Evolutionary conservation across 2,329 filamentous ascomycete species (phyloP), one percentile per base, ranked within the genome.

Genomic region (Fusarium sp.): DNA sequence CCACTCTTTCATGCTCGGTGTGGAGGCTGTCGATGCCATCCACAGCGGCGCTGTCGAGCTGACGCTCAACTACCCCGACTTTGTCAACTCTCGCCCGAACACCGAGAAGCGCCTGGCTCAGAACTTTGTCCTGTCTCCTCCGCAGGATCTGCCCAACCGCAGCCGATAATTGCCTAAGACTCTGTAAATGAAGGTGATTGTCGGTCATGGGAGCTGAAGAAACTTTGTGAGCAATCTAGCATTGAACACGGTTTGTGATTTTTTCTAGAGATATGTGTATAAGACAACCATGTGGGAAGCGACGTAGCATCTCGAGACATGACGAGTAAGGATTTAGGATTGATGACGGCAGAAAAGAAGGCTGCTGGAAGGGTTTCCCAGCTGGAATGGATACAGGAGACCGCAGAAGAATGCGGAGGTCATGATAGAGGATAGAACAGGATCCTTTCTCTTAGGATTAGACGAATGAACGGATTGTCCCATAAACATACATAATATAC

Each of bases 1-100:
- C 83, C 95, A 98, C 88, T 95, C 92, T 28, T 98, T 98, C 84
- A 98, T 98, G 95, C 87, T 97, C 68, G 95, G 95, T 79, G 95
- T 97, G 18, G 95, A 98, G 85, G 95, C 95, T 51, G 94, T 90
- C 40, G 95, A 98, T 84, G 90, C 94, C 85, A 94, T 97, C 78
- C 89, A 95, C 82, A 95, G 92, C 81, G 95, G 95, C 73, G 91
- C 93, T 39, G 92, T 95, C 47, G 95, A 98, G 87, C 85, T 97
- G 78, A 97, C 95, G 34, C 89, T 98, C 79, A 97, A 97, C 88
- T 96, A 97, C 87, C 95, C 95, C 65, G 94, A 97, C 84, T 97
- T 97, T 79, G 94, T 98, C 86, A 98, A 98, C 85, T 82, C 82
- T 60, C 90, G 92, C 76, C 83, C 87, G 80, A 94, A 94, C 86